Evolutionary conservation across 2,329 filamentous ascomycete genomes (phyloP).

Genomic region (Cladosporium sp.): DNA sequence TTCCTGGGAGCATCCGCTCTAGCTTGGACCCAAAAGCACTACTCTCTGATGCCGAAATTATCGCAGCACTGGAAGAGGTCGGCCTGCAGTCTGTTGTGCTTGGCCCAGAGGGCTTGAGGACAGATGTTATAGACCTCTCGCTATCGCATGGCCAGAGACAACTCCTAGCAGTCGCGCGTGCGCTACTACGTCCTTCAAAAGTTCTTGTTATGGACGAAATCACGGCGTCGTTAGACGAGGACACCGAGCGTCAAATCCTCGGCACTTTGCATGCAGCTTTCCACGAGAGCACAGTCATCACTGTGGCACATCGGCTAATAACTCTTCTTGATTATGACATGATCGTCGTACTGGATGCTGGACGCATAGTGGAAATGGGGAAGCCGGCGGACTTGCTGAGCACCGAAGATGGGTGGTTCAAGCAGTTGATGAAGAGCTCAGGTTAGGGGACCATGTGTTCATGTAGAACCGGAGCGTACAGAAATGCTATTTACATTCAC

Average conservation of each 20-base stretch:
- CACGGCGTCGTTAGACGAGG: slow-evolving; percentile 53
- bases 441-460: too few relatives aligned
- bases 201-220: slow-evolving; percentile 43
- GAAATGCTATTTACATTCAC: too few relatives aligned
- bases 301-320: slow-evolving; percentile 58
- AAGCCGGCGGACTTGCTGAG: slow-evolving; percentile 1
- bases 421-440: background rate
- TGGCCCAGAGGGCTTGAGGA: background rate
- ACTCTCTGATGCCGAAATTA: slow-evolving; percentile 27
- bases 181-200: slow-evolving; percentile 42
- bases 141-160: slow-evolving; percentile 53
- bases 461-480: too few relatives aligned
- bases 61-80: background rate
- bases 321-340: slow-evolving; percentile 57
- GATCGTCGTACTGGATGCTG: slow-evolving; percentile 54
- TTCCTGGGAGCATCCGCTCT: slow-evolving; percentile 49
- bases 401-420: background rate
- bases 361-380: slow-evolving; percentile 37
- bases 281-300: slow-evolving; percentile 58
- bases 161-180: slow-evolving; percentile 51
- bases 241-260: slow-evolving; percentile 60
- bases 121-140: slow-evolving; percentile 25
- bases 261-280: slow-evolving; percentile 49
- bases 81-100: background rate
- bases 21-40: slow-evolving; percentile 50